Evolutionary conservation across 2,329 filamentous ascomycete genomes (phyloP), one percentile per base, ranked within the genome.

Genomic region (Hymenoscyphus infarciens): DNA sequence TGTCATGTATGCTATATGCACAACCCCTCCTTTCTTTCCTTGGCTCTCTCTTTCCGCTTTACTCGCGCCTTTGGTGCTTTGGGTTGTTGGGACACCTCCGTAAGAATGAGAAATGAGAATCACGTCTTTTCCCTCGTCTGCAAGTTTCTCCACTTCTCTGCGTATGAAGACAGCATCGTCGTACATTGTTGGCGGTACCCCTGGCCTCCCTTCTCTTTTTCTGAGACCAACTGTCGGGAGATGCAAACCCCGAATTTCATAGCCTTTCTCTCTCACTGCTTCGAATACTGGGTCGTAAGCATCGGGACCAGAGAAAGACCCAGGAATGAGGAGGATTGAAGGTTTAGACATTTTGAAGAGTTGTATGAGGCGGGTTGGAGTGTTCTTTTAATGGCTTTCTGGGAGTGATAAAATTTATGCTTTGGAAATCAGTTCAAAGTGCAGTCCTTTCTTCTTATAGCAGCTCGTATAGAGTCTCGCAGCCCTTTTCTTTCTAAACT

Each of bases 21-120:
- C 56, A 29, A 80, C 66, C 0, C 78, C 78, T 0, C 77, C 78
- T 59, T 72, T 74, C 65, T 77, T 73, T 0, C 77, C 77, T n/a
- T 69, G 61, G n/a, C 67, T 65, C 61, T 71, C 66, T 27, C 77
- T 68, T 54, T 76, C 73, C 38, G 66, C 64, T 61, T 77, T 77
- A 10, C 73, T 67, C 5, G 76, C 67, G 0, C 75, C 77, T 13
- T 72, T 71, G 0, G 74, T 65, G 8, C 72, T 73, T 61, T 76
- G 72, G 5, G 73, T 71, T 0, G 68, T 72, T 0, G 76, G 67
- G 0, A 75, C 69, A 5, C 76, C 77, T 3, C 74, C 73, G 70
- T 77, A 79, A 16, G 74, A 77, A 56, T 79, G 76, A 27, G 74
- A 68, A 8, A 75, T 61, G 3, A 79, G 66, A 1, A 78, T 60